A percentile compares a stretch with the other conserved stretches of the same genome.
phyloP scores from a whole-genome alignment of 2,329 filamentous ascomycete species.

The Cladobotryum mycophilum region DNA sequence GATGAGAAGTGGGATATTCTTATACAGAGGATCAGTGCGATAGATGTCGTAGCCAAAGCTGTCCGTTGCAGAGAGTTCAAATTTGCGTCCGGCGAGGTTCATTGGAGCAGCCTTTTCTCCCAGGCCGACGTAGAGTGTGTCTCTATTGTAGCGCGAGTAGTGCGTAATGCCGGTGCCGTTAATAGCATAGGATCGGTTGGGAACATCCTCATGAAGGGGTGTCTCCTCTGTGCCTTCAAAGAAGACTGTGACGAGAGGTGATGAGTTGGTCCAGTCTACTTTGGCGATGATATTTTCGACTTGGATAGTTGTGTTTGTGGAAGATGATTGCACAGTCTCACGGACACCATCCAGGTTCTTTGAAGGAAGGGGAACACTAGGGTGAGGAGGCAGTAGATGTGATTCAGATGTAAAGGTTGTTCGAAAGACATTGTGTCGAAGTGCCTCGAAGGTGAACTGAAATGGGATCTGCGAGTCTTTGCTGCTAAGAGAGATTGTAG shows the following conservation, averaged over 20 bases:
- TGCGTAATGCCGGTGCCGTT: constrained; percentile 58
- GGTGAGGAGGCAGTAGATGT: constrained; percentile 60
- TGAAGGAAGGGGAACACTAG: constrained; percentile 46
- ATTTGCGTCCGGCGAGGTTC: constrained; percentile 61
- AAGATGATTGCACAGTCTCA: constrained; percentile 15
- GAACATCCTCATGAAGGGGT: constrained; percentile 56
- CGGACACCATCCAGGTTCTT: constrained; percentile 19
- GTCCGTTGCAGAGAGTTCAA: constrained; percentile 62
- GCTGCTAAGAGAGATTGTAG: constrained; percentile 18
- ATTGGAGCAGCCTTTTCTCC: constrained; percentile 69
- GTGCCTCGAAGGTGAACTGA: constrained; percentile 56
- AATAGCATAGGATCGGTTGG: constrained; percentile 58
- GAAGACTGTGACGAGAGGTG: constrained; percentile 51
- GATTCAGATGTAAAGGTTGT: constrained; percentile 58
- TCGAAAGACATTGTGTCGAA: constrained; percentile 58
- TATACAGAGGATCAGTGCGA: constrained; percentile 66
- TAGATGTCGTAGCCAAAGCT: constrained; percentile 69
- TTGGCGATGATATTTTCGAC: constrained; percentile 45
- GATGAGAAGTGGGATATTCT: constrained; percentile 67
- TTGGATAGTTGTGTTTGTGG: constrained; percentile 36
- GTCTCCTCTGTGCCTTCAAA: constrained; percentile 36
- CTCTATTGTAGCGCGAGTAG: constrained; percentile 56
- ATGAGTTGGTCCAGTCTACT: constrained; percentile 49
- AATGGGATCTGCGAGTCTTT: constrained; percentile 32
- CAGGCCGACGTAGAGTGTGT: constrained; percentile 61